These are phyloP conservation scores for Heteromeles arbutifolia DNA, from an alignment of 306 rosid species.

Conservation along the genomic window DNA sequence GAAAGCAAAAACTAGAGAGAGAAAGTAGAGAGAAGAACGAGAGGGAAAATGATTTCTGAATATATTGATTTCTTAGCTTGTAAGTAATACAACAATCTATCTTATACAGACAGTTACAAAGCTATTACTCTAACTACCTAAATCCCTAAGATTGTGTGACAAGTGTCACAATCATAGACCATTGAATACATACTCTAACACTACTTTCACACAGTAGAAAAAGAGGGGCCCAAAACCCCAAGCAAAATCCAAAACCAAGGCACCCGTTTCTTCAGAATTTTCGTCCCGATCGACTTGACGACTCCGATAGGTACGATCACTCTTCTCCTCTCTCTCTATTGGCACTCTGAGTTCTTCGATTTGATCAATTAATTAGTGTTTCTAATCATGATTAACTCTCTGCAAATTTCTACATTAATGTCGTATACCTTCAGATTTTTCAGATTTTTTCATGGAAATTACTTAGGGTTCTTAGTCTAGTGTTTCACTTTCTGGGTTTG, in stretches of 20 bases:
- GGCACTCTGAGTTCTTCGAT: not conserved
- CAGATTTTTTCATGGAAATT: not conserved
- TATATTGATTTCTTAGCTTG: no score
- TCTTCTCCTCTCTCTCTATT: not conserved
- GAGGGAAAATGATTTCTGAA: no score
- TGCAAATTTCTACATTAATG: not conserved
- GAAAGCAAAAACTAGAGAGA: no score
- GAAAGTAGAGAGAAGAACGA: no score
- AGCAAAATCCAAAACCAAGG: not conserved
- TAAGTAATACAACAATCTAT: no score
- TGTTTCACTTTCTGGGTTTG: not conserved
- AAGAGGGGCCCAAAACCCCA: not conserved
- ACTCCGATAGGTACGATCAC: not conserved
- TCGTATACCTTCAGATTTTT: not conserved
- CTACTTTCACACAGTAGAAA: not conserved
- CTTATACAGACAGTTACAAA: no score
- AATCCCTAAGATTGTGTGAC: not conserved
- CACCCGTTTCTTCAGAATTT: not conserved
- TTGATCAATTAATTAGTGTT: not conserved
- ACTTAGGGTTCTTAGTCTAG: not conserved
- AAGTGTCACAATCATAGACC: no score
- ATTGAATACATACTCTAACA: no score
- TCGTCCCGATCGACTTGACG: not conserved
- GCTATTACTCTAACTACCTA: not conserved
- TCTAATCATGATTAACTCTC: not conserved